Evolutionary conservation across 495 filamentous ascomycete genomes (phyloP).

Genomic region (Articulospora tetracladia): DNA sequence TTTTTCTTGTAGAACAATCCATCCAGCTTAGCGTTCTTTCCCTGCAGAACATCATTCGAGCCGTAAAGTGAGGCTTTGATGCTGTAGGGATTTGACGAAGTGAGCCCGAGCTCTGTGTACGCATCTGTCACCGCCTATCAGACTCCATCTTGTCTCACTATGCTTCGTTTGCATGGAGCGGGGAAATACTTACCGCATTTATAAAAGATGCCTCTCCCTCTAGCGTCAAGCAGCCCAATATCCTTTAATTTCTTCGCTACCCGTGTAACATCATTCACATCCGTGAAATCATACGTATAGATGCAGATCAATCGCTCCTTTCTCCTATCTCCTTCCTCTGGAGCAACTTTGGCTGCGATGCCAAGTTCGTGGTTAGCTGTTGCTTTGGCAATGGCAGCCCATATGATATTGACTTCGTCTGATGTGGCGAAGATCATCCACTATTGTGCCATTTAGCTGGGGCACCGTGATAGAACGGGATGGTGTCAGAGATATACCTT

Average conservation of each 20-base stretch:
- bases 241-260: conserved; percentile 57
- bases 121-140: conserved; percentile 47
- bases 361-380: conserved; percentile 64
- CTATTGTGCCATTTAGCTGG: conserved; percentile 42
- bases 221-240: conserved; percentile 50
- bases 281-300: conserved; percentile 71
- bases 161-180: background rate
- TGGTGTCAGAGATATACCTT: conserved; percentile 40
- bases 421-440: conserved; percentile 77
- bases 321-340: conserved; percentile 35
- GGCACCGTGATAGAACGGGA: conserved; percentile 29
- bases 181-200: conserved; percentile 51
- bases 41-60: conserved; percentile 33
- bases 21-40: conserved; percentile 9
- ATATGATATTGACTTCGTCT: conserved; percentile 55
- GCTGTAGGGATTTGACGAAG: conserved; percentile 61
- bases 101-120: conserved; percentile 68
- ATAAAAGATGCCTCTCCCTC: conserved; percentile 57
- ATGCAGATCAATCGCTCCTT: conserved; percentile 59
- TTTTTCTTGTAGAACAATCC: conserved; percentile 21
- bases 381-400: conserved; percentile 59
- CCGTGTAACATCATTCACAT: conserved; percentile 62
- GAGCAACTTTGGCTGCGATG: conserved; percentile 64
- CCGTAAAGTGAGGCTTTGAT: conserved; percentile 59
- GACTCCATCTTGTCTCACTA: background rate